Evolutionary conservation across 108 stramenopile genomes (phyloP).

Genomic region (Stephanodiscus minutulus): DNA sequence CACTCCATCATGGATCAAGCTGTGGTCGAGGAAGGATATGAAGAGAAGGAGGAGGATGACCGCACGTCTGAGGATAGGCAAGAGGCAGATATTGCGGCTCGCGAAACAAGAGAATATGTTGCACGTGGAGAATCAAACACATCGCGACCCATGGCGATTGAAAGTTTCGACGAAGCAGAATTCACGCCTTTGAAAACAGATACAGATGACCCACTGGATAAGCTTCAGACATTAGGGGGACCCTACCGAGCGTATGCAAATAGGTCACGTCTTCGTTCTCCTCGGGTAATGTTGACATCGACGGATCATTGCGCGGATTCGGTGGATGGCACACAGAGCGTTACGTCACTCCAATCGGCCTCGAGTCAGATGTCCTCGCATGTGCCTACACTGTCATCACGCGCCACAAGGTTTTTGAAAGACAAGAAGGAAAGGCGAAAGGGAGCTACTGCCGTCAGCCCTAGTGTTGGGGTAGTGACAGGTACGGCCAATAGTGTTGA

Average conservation of each 20-base stretch:
- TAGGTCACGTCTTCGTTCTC: constrained; percentile 6
- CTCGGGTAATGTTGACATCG: not conserved
- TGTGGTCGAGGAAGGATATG: too few species aligned
- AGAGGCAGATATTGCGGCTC: too few species aligned
- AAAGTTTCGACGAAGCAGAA: not conserved
- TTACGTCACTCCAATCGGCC: constrained; percentile 25
- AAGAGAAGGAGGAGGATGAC: not conserved
- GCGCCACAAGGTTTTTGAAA: constrained; percentile 39
- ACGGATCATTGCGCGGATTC: not conserved
- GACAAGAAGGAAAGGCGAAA: constrained; percentile 22
- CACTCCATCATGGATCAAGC: too few species aligned
- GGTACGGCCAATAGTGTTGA: too few species aligned
- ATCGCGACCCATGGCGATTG: not conserved
- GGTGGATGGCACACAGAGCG: constrained; percentile 17
- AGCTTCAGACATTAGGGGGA: not conserved
- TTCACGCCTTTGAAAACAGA: not conserved
- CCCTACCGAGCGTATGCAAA: constrained; percentile 8
- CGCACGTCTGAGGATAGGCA: too few species aligned
- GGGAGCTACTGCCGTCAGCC: too few species aligned
- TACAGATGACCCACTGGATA: not conserved
- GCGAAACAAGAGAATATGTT: not conserved
- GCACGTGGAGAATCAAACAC: not conserved
- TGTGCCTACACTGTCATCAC: constrained; percentile 31
- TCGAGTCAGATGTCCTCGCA: constrained; percentile 17
- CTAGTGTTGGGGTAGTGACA: too few species aligned